Base-by-base conservation (phyloP, 306 rosid genomes). In the Cucurbita ficifolia region DNA sequence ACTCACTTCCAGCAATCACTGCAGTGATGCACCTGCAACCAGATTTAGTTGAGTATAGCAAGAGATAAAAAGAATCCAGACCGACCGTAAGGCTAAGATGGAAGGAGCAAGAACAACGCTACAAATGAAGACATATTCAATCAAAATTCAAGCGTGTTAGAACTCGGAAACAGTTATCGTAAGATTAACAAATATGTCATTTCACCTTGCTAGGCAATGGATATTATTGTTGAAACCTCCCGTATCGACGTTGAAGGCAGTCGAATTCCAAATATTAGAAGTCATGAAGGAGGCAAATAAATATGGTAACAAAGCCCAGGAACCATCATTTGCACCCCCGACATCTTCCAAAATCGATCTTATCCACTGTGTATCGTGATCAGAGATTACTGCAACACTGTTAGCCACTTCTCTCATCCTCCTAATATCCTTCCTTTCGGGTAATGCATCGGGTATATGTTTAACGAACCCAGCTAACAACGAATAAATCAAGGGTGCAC, bases 291-390 rank as follows among this genome's bases (percentile, higher is more conserved):
- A 86, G 70, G 97, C 87, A 87, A 94, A 94, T 75, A 94, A 83
- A 83, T 94, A 94, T 0, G 97, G 97, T 79, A 94, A 81, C 84
- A 94, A 85, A 85, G 89, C 88, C 98, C 98, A 94, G 10, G 98
- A 94, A 72, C 97, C 95, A 77, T 94, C 96, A 79, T 86, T 89
- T 78, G 98, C 98, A 83, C 97, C 89, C 42, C 97, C 96, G 39
- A 87, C 96, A 78, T 90, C 95, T 84, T 87, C 96, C 75, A 94
- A 91, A 81, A 94, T 88, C 71, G 96, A 86, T 84, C 87, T 89
- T 82, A 94, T 87, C 98, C 98, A 86, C 75, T 87, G 87, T 33
- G 97, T 87, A 85, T 90, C 97, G 81, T 89, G 94, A 78, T 89
- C 94, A 60, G 59, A 74, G 60, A 87, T 83, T 65, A 83, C 88